A percentile compares a stretch with the other conserved stretches of the same genome.
phyloP scores from a whole-genome alignment of 192 early-diverging fungal species.

The Rhizoclosmatium sp. region DNA sequence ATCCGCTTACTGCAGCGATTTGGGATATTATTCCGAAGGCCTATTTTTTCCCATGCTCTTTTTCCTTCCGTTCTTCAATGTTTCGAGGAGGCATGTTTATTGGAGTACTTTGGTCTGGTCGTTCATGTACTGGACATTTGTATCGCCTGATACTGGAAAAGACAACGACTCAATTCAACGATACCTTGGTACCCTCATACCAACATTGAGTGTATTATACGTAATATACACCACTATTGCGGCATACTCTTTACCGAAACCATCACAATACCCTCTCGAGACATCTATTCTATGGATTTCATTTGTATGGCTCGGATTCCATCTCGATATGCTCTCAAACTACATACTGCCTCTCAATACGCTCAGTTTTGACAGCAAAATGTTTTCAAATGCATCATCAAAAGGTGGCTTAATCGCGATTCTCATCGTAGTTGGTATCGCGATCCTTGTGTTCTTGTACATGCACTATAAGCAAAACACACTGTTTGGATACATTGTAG shows the following conservation, averaged over 20 bases:
- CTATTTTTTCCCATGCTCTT: constrained; percentile 34
- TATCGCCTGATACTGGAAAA: constrained; percentile 37
- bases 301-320: constrained; percentile 41
- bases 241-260: constrained; percentile 19
- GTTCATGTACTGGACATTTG: constrained; percentile 36
- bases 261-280: constrained; percentile 40
- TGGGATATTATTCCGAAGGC: constrained; percentile 38
- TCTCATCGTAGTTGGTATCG: constrained; percentile 26
- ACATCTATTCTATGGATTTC: constrained; percentile 29
- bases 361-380: constrained; percentile 39
- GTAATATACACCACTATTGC: constrained; percentile 32
- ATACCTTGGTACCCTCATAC: constrained; percentile 32
- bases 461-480: constrained; percentile 37
- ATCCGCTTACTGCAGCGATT: constrained; percentile 43
- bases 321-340: constrained; percentile 42
- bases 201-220: constrained; percentile 36
- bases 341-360: constrained; percentile 28
- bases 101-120: constrained; percentile 25
- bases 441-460: constrained; percentile 27
- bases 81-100: constrained; percentile 14
- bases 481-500: constrained; percentile 33
- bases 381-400: constrained; percentile 37
- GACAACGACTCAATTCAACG: constrained; percentile 24
- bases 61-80: constrained; percentile 40
- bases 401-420: constrained; percentile 31